Evolutionary conservation across 2,329 filamentous ascomycete species (phyloP).

Genomic region (Colletotrichum sansevieriae): DNA sequence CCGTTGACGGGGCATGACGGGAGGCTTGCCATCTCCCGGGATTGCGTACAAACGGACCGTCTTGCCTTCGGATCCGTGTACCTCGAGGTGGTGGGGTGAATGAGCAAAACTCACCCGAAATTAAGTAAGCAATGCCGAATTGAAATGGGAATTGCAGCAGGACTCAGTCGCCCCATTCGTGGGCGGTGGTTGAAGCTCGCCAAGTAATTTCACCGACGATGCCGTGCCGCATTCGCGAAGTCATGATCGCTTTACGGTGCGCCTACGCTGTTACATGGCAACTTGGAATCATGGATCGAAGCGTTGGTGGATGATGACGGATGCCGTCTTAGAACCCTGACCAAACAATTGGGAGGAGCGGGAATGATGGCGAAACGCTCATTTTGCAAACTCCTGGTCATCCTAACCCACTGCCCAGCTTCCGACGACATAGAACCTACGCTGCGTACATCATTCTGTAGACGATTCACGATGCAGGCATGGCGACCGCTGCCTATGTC

Average conservation of each 20-base stretch:
- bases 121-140: neutral
- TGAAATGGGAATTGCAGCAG: neutral
- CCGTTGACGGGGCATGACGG: conserved; percentile 8
- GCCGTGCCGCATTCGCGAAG: too few species aligned
- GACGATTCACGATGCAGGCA: neutral
- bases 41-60: conserved; percentile 19
- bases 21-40: conserved; percentile 20
- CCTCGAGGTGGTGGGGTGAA: neutral
- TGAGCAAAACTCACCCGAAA: neutral
- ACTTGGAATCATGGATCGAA: too few species aligned
- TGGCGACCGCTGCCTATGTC: neutral
- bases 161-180: neutral
- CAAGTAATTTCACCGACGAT: too few species aligned
- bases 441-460: too few species aligned
- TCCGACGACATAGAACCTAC: too few species aligned
- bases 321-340: neutral
- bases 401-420: too few species aligned
- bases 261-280: too few species aligned
- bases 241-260: too few species aligned
- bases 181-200: too few species aligned
- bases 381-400: too few species aligned
- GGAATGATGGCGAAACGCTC: too few species aligned
- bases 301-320: too few species aligned
- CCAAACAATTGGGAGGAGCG: neutral
- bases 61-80: neutral